Evolutionary conservation across 2,329 filamentous ascomycete genomes (phyloP).

Genomic region (Amauroascus verrucosus): DNA sequence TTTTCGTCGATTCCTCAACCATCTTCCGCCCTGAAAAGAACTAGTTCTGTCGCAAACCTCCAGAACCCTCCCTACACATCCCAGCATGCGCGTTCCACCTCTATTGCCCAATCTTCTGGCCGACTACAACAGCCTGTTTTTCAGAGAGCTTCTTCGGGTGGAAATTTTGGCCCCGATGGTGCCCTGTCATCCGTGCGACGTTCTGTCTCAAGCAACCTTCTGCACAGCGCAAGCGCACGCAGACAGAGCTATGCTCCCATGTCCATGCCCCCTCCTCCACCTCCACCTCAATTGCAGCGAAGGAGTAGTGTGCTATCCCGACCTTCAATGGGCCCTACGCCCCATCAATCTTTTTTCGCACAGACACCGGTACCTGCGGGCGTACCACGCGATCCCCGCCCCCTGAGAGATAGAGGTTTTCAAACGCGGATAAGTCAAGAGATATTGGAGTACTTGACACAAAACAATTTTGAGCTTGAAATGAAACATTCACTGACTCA

Average conservation of each 20-base stretch:
- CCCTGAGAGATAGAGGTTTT: conserved; percentile 69
- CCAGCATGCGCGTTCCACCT: conserved; percentile 71
- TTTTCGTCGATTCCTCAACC: conserved; percentile 84
- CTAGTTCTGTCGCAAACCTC: conserved; percentile 62
- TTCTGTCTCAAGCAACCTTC: conserved; percentile 61
- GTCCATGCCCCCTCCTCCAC: conserved; percentile 43
- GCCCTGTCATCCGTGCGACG: conserved; percentile 75
- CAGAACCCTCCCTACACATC: conserved; percentile 54
- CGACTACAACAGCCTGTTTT: conserved; percentile 82
- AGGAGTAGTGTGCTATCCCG: conserved; percentile 77
- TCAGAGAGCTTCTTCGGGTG: conserved; percentile 63
- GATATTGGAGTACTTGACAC: conserved; percentile 78
- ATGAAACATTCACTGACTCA: conserved; percentile 90
- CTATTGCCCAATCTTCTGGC: conserved; percentile 74
- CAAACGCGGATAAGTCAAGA: conserved; percentile 79
- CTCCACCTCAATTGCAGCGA: conserved; percentile 45
- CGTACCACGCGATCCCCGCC: conserved; percentile 75
- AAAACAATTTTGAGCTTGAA: conserved; percentile 94
- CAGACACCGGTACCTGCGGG: conserved; percentile 72
- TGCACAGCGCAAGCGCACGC: conserved; percentile 47
- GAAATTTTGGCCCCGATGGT: conserved; percentile 65
- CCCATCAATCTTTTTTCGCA: conserved; percentile 89
- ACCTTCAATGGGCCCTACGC: conserved; percentile 59
- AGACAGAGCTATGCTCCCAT: conserved; percentile 62
- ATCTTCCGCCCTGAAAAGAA: conserved; percentile 85